Conservation (phyloP, 176 grass and related monocot species). For the Cymbopogon citratus region DNA sequence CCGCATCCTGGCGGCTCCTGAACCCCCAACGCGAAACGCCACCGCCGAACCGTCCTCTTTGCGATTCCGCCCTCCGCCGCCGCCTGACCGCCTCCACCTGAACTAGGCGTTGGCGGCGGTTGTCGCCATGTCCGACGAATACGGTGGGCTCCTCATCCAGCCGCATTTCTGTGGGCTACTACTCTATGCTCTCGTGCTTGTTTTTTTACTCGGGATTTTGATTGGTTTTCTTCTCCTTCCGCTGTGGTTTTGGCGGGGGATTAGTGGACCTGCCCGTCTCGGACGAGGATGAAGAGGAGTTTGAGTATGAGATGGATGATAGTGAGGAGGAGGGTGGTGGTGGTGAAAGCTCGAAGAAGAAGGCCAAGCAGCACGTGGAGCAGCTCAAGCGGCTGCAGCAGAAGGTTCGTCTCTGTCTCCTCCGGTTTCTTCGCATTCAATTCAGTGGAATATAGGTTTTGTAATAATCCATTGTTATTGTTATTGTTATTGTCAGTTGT, state of each 20-base stretch:
- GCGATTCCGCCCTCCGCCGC: too few relatives aligned
- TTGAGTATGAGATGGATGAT: neutral
- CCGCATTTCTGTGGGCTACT: neutral
- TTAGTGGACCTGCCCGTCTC: constrained; percentile 41
- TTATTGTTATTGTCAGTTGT: too few relatives aligned
- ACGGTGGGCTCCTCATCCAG: constrained; percentile 33
- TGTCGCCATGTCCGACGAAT: constrained; percentile 62
- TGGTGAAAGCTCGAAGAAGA: constrained; percentile 14
- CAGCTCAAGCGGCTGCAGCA: constrained; percentile 62
- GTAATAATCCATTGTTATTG: neutral
- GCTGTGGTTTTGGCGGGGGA: constrained; percentile 7
- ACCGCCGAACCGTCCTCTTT: too few relatives aligned
- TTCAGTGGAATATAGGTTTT: neutral
- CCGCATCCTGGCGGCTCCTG: too few relatives aligned
- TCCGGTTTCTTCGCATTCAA: neutral
- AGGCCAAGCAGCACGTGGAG: constrained; percentile 58
- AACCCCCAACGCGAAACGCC: too few relatives aligned
- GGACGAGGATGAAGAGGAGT: constrained; percentile 21
- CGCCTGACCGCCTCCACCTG: neutral
- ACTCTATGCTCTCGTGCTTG: neutral
- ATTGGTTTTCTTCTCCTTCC: constrained; percentile 16
- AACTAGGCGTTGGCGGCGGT: neutral
- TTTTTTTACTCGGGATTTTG: constrained; percentile 8
- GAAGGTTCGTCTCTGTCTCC: constrained; percentile 45
- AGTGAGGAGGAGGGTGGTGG: neutral